phyloP scores from a whole-genome alignment of 2,329 filamentous ascomycete genomes.

The Alternaria triticina region DNA sequence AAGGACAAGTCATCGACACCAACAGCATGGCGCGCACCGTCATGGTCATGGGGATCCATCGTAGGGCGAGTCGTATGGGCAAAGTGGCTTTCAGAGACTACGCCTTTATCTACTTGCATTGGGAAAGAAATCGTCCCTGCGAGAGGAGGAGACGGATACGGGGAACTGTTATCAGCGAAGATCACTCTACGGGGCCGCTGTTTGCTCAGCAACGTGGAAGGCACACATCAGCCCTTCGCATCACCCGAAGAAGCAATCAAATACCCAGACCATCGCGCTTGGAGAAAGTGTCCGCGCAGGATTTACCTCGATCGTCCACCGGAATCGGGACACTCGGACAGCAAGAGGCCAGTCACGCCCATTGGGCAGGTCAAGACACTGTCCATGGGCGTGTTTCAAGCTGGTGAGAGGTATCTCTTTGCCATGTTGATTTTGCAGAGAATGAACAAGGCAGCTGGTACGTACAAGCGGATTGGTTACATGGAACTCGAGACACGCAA shows the following conservation, averaged over 20 bases:
- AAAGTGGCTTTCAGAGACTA: not conserved
- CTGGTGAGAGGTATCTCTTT: not conserved
- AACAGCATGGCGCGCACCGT: not conserved
- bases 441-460: not conserved
- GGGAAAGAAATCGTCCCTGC: not conserved
- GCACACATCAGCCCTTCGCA: not conserved
- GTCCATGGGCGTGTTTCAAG: not conserved
- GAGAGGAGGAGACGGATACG: not conserved
- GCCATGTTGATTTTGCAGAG: not conserved
- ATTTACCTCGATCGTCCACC: not conserved
- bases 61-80: not conserved
- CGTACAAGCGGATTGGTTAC: not conserved
- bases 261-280: not conserved
- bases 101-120: not conserved
- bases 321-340: not conserved
- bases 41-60: conserved; percentile 10
- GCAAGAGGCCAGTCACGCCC: not conserved
- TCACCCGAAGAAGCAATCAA: not conserved
- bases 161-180: not conserved
- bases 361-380: not conserved
- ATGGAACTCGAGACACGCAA: not conserved
- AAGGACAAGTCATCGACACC: not conserved
- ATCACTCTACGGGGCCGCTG: not conserved
- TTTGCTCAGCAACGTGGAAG: not conserved
- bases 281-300: not conserved